phyloP scores from a whole-genome alignment of 805 yeast genomes.

The Saturnispora besseyi region DNA sequence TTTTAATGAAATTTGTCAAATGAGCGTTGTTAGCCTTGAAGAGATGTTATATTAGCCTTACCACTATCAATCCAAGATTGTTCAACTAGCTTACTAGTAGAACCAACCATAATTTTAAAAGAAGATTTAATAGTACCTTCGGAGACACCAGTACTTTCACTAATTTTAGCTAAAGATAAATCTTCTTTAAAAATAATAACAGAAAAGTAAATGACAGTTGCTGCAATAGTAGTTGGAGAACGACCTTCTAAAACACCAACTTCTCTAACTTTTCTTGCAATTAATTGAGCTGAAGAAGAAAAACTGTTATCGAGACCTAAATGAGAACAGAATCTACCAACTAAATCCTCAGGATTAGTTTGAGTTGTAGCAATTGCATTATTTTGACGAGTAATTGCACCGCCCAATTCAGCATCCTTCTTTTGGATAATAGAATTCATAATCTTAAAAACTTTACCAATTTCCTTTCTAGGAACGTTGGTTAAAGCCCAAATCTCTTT shows the following conservation, averaged over 20 bases:
- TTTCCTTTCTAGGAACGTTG: constrained; percentile 87
- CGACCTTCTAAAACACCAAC: constrained; percentile 93
- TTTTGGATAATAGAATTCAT: constrained; percentile 54
- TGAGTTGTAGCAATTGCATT: constrained; percentile 63
- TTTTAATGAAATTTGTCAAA: neutral
- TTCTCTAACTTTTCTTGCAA: constrained; percentile 83
- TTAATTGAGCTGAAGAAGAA: constrained; percentile 86
- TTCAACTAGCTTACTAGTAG: constrained; percentile 62
- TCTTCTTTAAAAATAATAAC: constrained; percentile 78
- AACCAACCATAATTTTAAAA: constrained; percentile 72
- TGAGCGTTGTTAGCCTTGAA: neutral
- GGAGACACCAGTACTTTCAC: constrained; percentile 90
- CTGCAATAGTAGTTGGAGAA: constrained; percentile 95
- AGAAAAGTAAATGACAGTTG: constrained; percentile 93
- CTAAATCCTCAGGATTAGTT: constrained; percentile 88
- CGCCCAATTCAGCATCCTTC: constrained; percentile 40
- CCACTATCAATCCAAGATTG: constrained; percentile 68
- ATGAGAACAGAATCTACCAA: constrained; percentile 93
- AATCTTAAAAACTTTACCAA: constrained; percentile 81
- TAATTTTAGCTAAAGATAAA: constrained; percentile 68
- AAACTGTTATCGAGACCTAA: constrained; percentile 78
- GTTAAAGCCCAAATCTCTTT: constrained; percentile 95
- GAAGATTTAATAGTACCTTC: constrained; percentile 96
- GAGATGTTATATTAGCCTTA: constrained; percentile 33
- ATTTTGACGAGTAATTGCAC: constrained; percentile 36